Evolutionary conservation across 169 alveolate genomes (phyloP), one percentile per base, ranked within the genome.

Genomic region (Plasmodium vivax): DNA sequence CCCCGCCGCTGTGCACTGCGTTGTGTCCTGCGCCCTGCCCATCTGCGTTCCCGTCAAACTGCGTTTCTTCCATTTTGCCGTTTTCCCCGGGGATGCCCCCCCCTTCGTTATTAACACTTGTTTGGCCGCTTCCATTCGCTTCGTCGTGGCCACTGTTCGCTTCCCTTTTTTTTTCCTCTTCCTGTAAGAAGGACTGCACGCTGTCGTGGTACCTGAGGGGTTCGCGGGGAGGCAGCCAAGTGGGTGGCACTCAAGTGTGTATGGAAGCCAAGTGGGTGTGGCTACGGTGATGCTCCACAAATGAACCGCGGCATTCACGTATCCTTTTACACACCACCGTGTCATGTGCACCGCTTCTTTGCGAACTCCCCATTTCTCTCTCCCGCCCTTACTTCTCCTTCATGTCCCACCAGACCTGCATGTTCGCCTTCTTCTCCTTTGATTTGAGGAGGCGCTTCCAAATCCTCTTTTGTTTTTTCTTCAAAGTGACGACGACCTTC

Each of bases 401-500:
- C 99, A 98, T 98, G 84, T 98, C 99, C 98, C 98, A 97, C 99
- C 99, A 98, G 30, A 97, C 97, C 80, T 97, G 98, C 98, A 97
- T 97, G 93, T 98, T 98, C 45, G 97, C 97, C 27, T 96, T 87
- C 92, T 97, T 97, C 68, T 97, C 98, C 72, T 88, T 96, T 92
- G 97, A 96, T 87, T 95, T 96, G 47, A 96, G 91, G 38, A 97
- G 95, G 83, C 97, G 95, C 38, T 96, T 96, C 99, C 99, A 98
- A 45, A 97, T 97, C 19, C 80, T 92, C 32, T 94, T 91, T 34
- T 95, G 85, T 82, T 95, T 95, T 95, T 98, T 98, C 71, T 95
- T 95, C 62, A 98, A 97, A 1, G 98, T 97, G 27, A 97, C 96
- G 2, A 97, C 96, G 75, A 97, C 95, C 56, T 97, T 94, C 3